Evolutionary conservation across 2,329 filamentous ascomycete genomes (phyloP), one percentile per base, ranked within the genome.

Genomic region (Aspergillus sp.): DNA sequence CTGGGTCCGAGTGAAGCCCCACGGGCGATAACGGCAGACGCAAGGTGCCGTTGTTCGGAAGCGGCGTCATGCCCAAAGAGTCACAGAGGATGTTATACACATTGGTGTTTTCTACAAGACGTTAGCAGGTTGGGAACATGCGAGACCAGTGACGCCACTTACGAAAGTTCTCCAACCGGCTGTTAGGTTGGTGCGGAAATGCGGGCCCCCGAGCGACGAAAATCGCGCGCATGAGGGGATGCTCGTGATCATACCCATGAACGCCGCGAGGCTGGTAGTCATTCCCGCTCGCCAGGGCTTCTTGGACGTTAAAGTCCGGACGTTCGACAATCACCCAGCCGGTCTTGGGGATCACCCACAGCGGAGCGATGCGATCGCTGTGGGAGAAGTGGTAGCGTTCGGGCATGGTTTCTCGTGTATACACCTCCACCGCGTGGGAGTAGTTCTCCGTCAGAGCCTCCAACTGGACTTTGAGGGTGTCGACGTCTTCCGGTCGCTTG

Each of bases 1-100:
- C 60, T 21, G 65, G 60, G 49, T 77, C 75, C 9, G 73, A 75
- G 60, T 79, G 76, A 20, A 77, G 61, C 2, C 76, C 76, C 2
- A 73, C 63, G 5, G 75, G 67, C 45, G 71, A 68, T 41, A 79
- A 55, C n/a, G 76, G 76, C 5, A 79, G 71, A 45, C 71, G 72
- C 20, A 97, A 75, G 0, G 91, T 96, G 46, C 93, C 93, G 66
- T 97, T 97, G 69, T 96, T 97, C 1, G 89, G 83, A 49, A 80
- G 80, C 0, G 91, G 89, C 4, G 71, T 70, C 52, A 97, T 76
- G 11, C 87, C 86, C 21, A 97, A 74, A 0, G 89, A 92, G 72
- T 97, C 92, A 69, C 93, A 97, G 42, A 97, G 74, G 57, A 97
- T 89, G 65, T 96, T 96, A 75, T 97, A 97, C 7, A 97, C 88